phyloP scores from a whole-genome alignment of 2,329 filamentous ascomycete species.

The Nakataea oryzae region DNA sequence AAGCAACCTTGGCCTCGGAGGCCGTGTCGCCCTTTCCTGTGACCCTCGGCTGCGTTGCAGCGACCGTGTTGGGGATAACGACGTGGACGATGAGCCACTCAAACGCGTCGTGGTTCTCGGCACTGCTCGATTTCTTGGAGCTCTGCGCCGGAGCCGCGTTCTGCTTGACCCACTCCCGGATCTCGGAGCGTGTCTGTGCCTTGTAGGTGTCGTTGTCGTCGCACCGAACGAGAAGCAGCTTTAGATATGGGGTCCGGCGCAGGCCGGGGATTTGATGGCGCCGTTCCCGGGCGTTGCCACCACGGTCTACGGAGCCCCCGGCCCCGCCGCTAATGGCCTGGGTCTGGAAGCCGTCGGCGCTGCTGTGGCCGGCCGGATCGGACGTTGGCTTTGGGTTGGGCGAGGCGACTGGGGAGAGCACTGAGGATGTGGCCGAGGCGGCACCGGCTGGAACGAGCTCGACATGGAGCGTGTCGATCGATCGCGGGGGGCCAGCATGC shows the following conservation, averaged over 20 bases:
- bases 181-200: slow-evolving; percentile 59
- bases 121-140: slow-evolving; percentile 50
- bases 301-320: slow-evolving; percentile 22
- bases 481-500: slow-evolving; percentile 78
- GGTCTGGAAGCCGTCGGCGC: slow-evolving; percentile 47
- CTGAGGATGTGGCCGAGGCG: slow-evolving; percentile 25
- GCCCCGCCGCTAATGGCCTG: slow-evolving; percentile 35
- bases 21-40: slow-evolving; percentile 37
- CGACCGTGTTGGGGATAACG: slow-evolving; percentile 74
- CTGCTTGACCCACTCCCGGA: slow-evolving; percentile 85
- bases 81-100: slow-evolving; percentile 95
- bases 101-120: slow-evolving; percentile 91
- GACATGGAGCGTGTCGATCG: slow-evolving; percentile 86
- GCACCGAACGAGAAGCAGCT: slow-evolving; percentile 79
- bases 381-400: slow-evolving; percentile 15
- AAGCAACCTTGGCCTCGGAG: slow-evolving; percentile 36
- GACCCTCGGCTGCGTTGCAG: slow-evolving; percentile 65
- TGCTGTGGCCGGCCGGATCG: slow-evolving; percentile 22
- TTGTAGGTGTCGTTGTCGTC: slow-evolving; percentile 97
- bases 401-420: slow-evolving; percentile 22
- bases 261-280: slow-evolving; percentile 93
- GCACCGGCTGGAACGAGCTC: slow-evolving; percentile 62
- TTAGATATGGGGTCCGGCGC: slow-evolving; percentile 86
- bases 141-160: slow-evolving; percentile 51
- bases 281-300: slow-evolving; percentile 41